Evolutionary conservation across 2,329 filamentous ascomycete species (phyloP), one percentile per base, ranked within the genome.

Genomic region (Fusarium sp.): DNA sequence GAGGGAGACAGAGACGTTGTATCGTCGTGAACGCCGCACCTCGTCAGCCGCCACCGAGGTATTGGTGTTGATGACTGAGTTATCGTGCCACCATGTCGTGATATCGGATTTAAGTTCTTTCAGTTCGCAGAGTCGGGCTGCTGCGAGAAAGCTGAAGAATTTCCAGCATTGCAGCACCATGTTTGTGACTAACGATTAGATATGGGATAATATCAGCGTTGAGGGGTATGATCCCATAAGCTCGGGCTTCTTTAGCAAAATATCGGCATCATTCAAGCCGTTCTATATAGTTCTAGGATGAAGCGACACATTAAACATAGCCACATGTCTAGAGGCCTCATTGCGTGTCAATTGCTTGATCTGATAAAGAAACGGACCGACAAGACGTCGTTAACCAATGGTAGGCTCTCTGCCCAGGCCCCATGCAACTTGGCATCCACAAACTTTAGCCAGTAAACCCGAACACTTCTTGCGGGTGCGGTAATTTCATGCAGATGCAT

Each of bases 301-400:
- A 38, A 39, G 1, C 1, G 4, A 27, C 22, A 27, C 7, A 9
- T 15, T 20, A 2, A n/a, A 2, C 22, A 27, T 15, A n/a, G 7
- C 13, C 49, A 13, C 18, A 27, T 17, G 33, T 4, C 3, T 17
- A 39, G 33, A 39, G 33, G 49, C 49, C 33, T 53, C 49, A 39
- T n/a, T 39, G 22, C 33, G 33, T 53, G 22, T 13, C 18, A 15
- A n/a, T 27, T 27, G 7, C 22, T 27, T 5, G 10, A 27, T 15
- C 10, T 17, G 13, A 3, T 15, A 11, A 1, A n/a, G 7, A 39
- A 53, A 20, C 13, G 49, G 49, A 38, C 49, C 33, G 49, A 53
- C 0, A 39, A 29, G 33, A 39, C 0, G 10, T 12, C 0, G 1
- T 3, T 3, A 12, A 0, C 33, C 49, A 53, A 53, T 53, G 3